Percentiles rank a stretch among this genome's conserved stretches.
phyloP scores from a whole-genome alignment of 2,329 filamentous ascomycete species.

The Talaromyces sp. region DNA sequence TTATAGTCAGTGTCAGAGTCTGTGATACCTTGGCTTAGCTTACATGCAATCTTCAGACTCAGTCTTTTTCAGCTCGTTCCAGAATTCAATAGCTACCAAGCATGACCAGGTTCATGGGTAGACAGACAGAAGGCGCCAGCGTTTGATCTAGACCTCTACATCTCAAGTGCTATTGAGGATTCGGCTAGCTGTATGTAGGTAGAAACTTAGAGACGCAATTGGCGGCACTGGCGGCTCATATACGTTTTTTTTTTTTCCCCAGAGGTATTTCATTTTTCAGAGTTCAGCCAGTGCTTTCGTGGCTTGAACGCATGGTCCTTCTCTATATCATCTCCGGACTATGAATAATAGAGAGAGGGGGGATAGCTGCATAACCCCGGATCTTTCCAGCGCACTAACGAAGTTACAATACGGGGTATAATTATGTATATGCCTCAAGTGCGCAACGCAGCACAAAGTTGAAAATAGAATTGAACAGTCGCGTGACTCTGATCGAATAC shows the following conservation, averaged over 20 bases:
- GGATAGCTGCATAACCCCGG: neutral
- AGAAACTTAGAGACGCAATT: neutral
- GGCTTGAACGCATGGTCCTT: constrained; percentile 3
- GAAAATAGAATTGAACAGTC: neutral
- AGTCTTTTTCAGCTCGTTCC: too few species aligned
- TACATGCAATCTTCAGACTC: too few species aligned
- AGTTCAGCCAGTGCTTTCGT: neutral
- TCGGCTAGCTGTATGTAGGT: too few species aligned
- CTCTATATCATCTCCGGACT: neutral
- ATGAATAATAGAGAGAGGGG: neutral
- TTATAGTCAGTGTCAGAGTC: too few species aligned
- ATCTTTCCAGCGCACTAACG: neutral
- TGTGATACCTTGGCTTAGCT: too few species aligned
- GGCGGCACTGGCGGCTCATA: neutral
- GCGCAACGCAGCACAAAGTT: neutral
- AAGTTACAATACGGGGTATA: neutral
- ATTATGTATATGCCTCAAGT: neutral
- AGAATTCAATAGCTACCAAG: too few species aligned
- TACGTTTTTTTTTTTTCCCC: neutral
- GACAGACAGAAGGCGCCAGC: too few species aligned
- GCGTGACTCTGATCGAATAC: neutral
- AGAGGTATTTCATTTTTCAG: neutral
- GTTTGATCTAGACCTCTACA: neutral
- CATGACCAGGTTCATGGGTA: too few species aligned
- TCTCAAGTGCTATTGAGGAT: too few species aligned